Percentiles rank a stretch among this genome's conserved stretches.
Evolutionary conservation across 129 eudicot species (phyloP).

Genomic region (Escallonia rubra): DNA sequence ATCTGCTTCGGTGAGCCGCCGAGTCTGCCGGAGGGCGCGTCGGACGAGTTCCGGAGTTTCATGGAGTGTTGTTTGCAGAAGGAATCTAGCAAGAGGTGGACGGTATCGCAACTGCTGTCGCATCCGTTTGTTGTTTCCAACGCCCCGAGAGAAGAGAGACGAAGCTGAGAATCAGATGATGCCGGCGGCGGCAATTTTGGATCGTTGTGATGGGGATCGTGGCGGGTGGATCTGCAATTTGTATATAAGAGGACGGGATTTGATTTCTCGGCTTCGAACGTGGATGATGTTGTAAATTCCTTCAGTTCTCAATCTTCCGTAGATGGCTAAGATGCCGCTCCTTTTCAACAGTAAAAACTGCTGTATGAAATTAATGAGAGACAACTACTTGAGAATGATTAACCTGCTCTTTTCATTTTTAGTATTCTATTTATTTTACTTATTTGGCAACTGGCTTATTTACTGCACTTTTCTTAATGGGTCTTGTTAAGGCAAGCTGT

Average conservation of each 20-base stretch:
- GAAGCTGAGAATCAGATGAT: neutral
- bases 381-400: too few species aligned
- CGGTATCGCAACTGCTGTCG: constrained; percentile 43
- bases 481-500: too few species aligned
- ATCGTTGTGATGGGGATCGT: neutral
- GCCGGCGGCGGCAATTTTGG: neutral
- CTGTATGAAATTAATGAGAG: too few species aligned
- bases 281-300: neutral
- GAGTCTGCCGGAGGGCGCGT: constrained; percentile 52
- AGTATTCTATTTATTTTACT: too few species aligned
- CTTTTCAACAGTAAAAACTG: too few species aligned
- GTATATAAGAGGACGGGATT: too few species aligned
- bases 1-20: constrained; percentile 92
- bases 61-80: constrained; percentile 75
- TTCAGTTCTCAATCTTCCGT: neutral
- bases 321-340: neutral
- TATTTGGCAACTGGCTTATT: too few species aligned
- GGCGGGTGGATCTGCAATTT: neutral
- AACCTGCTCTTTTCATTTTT: too few species aligned
- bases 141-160: neutral
- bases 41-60: constrained; percentile 53
- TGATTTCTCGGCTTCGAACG: too few species aligned
- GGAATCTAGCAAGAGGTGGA: constrained; percentile 70
- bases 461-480: too few species aligned
- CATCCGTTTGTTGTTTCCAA: constrained; percentile 48